phyloP scores from a whole-genome alignment of 2,329 filamentous ascomycete species.

The Chaetomium sp. region DNA sequence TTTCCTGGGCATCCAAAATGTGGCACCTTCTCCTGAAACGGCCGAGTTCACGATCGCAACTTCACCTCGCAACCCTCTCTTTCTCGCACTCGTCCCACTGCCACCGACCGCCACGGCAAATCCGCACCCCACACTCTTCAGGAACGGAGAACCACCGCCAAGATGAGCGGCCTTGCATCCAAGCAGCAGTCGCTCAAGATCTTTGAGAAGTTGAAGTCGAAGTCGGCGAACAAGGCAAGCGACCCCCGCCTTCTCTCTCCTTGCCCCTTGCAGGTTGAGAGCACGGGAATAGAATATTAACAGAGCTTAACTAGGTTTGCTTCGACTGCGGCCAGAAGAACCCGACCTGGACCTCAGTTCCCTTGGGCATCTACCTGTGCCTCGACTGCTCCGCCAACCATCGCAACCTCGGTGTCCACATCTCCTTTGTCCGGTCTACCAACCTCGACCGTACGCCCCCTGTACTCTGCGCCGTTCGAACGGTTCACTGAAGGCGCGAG shows the following conservation, averaged over 20 bases:
- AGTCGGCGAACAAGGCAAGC: slow-evolving; percentile 87
- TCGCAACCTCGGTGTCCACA: slow-evolving; percentile 96
- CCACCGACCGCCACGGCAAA: slow-evolving; percentile 4
- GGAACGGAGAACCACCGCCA: slow-evolving; percentile 39
- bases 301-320: slow-evolving; percentile 68
- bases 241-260: background rate
- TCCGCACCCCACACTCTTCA: background rate
- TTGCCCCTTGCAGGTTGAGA: background rate
- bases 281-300: slow-evolving; percentile 21
- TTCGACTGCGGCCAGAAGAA: slow-evolving; percentile 98
- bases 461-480: background rate
- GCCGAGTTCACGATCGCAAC: slow-evolving; percentile 24
- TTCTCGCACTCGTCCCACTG: background rate
- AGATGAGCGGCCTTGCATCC: slow-evolving; percentile 71
- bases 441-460: slow-evolving; percentile 87
- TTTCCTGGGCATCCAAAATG: slow-evolving; percentile 39
- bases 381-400: slow-evolving; percentile 97
- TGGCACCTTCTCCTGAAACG: slow-evolving; percentile 41
- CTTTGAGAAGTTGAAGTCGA: slow-evolving; percentile 95
- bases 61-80: background rate
- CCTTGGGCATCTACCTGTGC: slow-evolving; percentile 96
- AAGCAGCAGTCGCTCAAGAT: slow-evolving; percentile 96
- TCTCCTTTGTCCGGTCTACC: slow-evolving; percentile 97
- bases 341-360: slow-evolving; percentile 96
- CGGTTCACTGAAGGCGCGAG: background rate